A percentile compares a stretch with the other conserved stretches of the same genome.
These are phyloP conservation scores for Didymella arachidicola DNA, from an alignment of 2,329 filamentous ascomycete genomes.

Conservation along the genomic window DNA sequence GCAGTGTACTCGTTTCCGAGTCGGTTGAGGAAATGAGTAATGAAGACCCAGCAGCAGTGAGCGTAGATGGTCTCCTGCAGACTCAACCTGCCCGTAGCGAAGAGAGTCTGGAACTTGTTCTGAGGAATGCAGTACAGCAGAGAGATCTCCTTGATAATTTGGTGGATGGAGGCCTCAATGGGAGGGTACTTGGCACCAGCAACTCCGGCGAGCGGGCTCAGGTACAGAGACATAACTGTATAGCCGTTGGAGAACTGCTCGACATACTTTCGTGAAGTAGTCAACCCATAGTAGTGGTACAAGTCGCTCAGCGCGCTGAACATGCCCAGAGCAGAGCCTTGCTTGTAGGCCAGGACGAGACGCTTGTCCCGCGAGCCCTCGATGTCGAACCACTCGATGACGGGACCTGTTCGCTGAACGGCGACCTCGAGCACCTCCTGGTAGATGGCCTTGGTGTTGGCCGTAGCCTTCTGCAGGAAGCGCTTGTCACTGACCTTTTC, in stretches of 20 bases:
- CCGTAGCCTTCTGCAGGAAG: constrained; percentile 94
- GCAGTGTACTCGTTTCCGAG: constrained; percentile 91
- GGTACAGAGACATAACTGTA: constrained; percentile 94
- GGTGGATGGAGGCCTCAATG: constrained; percentile 93
- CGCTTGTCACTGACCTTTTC: constrained; percentile 91
- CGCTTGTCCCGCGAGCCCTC: constrained; percentile 91
- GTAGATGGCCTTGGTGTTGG: constrained; percentile 95
- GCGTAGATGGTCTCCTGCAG: constrained; percentile 97
- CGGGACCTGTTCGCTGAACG: constrained; percentile 84
- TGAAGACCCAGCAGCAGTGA: constrained; percentile 96
- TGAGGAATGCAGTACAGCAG: constrained; percentile 97
- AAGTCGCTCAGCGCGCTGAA: constrained; percentile 96
- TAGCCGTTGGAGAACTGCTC: constrained; percentile 99
- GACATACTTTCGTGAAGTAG: constrained; percentile 95
- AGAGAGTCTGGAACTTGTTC: constrained; percentile 92
- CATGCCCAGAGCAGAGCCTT: constrained; percentile 87
- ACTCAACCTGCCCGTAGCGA: constrained; percentile 84
- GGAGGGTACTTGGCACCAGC: constrained; percentile 69
- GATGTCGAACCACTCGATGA: constrained; percentile 98
- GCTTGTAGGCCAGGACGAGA: constrained; percentile 92
- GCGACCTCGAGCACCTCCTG: constrained; percentile 90
- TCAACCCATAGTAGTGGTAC: constrained; percentile 98
- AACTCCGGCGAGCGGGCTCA: constrained; percentile 69
- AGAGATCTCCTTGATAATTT: constrained; percentile 98
- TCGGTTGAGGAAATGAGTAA: constrained; percentile 97